phyloP scores from a whole-genome alignment of 495 filamentous ascomycete species.

The Apiosordaria backusii region DNA sequence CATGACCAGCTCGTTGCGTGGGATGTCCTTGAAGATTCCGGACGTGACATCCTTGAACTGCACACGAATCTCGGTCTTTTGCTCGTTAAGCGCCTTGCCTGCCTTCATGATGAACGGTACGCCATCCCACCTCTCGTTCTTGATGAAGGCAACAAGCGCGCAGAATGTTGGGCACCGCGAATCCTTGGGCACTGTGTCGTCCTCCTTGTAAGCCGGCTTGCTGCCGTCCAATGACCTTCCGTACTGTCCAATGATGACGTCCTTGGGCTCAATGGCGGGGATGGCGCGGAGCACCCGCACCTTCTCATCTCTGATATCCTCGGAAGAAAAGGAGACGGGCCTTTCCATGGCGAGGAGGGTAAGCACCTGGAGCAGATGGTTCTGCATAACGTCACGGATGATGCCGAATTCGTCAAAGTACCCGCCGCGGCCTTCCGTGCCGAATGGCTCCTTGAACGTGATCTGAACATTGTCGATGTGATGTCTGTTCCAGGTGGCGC shows the following conservation, averaged over 20 bases:
- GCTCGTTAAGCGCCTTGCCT: constrained; percentile 98
- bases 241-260: constrained; percentile 99
- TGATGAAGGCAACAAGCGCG: constrained; percentile 94
- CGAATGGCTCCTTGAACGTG: constrained; percentile 99
- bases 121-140: constrained; percentile 99
- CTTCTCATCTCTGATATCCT: constrained; percentile 99
- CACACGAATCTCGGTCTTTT: constrained; percentile 99
- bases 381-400: constrained; percentile 98
- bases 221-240: constrained; percentile 92
- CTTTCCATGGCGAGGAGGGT: constrained; percentile 98
- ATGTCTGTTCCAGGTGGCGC: constrained; percentile 97
- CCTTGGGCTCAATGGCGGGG: constrained; percentile 95
- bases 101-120: constrained; percentile 99
- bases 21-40: constrained; percentile 99
- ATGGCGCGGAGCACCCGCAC: constrained; percentile 93
- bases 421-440: constrained; percentile 97
- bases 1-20: constrained; percentile 98
- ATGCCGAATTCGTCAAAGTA: constrained; percentile 99
- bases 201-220: constrained; percentile 98
- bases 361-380: constrained; percentile 93
- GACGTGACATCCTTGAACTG: constrained; percentile 99
- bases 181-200: constrained; percentile 96
- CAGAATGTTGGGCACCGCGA: constrained; percentile 98
- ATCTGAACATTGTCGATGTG: constrained; percentile 99
- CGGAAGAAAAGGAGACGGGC: constrained; percentile 95